Conservation (phyloP, 768 basidiomycete genomes). For the Naematelia encephala region DNA sequence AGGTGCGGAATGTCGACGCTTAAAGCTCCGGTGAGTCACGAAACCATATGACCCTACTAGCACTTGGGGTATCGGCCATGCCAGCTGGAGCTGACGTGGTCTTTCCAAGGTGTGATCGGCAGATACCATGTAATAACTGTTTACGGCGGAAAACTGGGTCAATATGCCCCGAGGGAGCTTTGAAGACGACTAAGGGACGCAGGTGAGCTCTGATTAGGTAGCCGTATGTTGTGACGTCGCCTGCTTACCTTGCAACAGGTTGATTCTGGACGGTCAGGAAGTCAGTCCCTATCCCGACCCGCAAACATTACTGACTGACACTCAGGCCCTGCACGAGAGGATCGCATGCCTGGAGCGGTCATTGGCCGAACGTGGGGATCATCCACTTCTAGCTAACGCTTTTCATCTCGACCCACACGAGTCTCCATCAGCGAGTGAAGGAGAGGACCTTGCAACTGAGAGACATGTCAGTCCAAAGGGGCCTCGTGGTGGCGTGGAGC, state of each 20-base stretch:
- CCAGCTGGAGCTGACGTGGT: no score
- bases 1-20: constrained; percentile 22
- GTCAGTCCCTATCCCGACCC: neutral
- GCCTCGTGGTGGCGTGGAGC: no score
- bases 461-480: neutral
- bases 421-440: no score
- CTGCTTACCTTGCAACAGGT: constrained; percentile 3
- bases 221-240: neutral
- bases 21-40: constrained; percentile 17
- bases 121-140: constrained; percentile 17
- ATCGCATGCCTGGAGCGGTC: constrained; percentile 9
- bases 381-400: constrained; percentile 1
- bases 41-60: no score
- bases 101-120: constrained; percentile 14
- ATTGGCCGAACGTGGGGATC: constrained; percentile 2
- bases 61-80: no score
- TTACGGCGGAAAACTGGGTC: neutral
- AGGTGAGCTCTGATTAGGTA: constrained; percentile 1
- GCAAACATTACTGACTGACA: neutral
- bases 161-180: constrained; percentile 13
- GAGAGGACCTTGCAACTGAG: neutral
- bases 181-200: constrained; percentile 3
- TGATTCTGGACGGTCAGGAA: constrained; percentile 9
- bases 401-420: constrained; percentile 1
- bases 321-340: neutral